Percentiles rank a stretch among this genome's conserved stretches.
Conservation (phyloP, 2,329 filamentous ascomycete species). For the Botrytis fragariae region DNA sequence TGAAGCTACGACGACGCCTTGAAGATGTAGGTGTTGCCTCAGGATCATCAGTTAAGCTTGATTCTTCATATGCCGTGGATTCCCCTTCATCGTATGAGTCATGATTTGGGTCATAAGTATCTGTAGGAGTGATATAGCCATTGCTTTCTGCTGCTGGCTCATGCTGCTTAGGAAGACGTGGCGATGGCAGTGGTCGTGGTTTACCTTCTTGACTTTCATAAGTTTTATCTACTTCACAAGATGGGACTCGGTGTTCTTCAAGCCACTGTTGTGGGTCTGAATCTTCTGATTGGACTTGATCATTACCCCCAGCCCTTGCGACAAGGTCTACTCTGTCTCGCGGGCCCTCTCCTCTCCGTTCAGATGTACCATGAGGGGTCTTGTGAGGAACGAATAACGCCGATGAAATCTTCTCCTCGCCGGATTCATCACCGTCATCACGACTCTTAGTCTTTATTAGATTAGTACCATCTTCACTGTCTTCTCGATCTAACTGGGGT, state of each 20-base stretch:
- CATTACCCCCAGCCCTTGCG: conserved; percentile 19
- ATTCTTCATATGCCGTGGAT: conserved; percentile 31
- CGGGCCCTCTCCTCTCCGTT: conserved; percentile 31
- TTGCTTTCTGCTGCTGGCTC: conserved; percentile 23
- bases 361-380: conserved; percentile 45
- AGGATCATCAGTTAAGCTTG: conserved; percentile 30
- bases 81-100: conserved; percentile 32
- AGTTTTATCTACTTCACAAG: conserved; percentile 40
- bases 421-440: conserved; percentile 58
- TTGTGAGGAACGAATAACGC: conserved; percentile 80
- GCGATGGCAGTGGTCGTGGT: conserved; percentile 22
- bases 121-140: conserved; percentile 16
- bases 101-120: conserved; percentile 23
- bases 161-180: conserved; percentile 26
- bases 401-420: conserved; percentile 83
- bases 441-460: conserved; percentile 26
- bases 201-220: conserved; percentile 26
- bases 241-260: conserved; percentile 37
- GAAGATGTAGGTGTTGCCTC: conserved; percentile 37
- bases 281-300: conserved; percentile 30
- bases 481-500: conserved; percentile 12
- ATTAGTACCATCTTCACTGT: conserved; percentile 44
- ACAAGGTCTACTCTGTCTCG: conserved; percentile 22
- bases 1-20: conserved; percentile 41
- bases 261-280: conserved; percentile 37